These are phyloP conservation scores for Cicer bijugum DNA, from an alignment of 306 rosid species.

Conservation along the genomic window DNA sequence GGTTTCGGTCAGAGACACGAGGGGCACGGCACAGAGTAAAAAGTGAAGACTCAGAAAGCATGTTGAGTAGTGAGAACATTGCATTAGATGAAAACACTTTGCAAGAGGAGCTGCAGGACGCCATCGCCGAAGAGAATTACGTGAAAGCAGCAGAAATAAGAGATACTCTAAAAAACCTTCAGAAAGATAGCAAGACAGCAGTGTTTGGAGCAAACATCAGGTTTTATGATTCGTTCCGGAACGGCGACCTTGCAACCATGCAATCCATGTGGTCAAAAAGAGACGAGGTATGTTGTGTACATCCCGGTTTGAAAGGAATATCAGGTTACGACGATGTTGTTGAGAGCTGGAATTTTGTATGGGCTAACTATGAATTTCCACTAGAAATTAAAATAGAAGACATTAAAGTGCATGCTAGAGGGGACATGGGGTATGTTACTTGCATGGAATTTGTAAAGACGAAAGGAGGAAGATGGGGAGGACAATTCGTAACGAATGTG, in stretches of 20 bases:
- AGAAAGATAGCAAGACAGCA: constrained; percentile 61
- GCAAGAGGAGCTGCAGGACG: constrained; percentile 67
- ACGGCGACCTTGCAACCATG: constrained; percentile 85
- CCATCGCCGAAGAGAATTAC: constrained; percentile 87
- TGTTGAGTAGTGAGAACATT: constrained; percentile 55
- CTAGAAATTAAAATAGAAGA: constrained; percentile 79
- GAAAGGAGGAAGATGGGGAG: constrained; percentile 91
- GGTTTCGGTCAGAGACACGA: constrained; percentile 45
- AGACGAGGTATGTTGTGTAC: constrained; percentile 77
- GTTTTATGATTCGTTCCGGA: constrained; percentile 73
- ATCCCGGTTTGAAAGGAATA: constrained; percentile 83
- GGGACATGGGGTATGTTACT: constrained; percentile 79
- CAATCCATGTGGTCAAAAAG: constrained; percentile 80
- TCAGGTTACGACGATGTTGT: constrained; percentile 81
- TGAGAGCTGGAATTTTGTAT: constrained; percentile 89
- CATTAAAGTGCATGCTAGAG: constrained; percentile 69
- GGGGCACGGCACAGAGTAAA: constrained; percentile 52
- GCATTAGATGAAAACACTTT: constrained; percentile 64
- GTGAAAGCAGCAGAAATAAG: constrained; percentile 80
- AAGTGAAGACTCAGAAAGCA: constrained; percentile 62
- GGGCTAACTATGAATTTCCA: constrained; percentile 97
- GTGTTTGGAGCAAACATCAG: constrained; percentile 65
- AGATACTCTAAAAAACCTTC: constrained; percentile 69
- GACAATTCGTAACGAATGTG: constrained; percentile 84
- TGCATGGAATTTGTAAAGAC: constrained; percentile 91